Evolutionary conservation across 179 eudicot species (phyloP).

Genomic region (Vitellaria paradoxa): DNA sequence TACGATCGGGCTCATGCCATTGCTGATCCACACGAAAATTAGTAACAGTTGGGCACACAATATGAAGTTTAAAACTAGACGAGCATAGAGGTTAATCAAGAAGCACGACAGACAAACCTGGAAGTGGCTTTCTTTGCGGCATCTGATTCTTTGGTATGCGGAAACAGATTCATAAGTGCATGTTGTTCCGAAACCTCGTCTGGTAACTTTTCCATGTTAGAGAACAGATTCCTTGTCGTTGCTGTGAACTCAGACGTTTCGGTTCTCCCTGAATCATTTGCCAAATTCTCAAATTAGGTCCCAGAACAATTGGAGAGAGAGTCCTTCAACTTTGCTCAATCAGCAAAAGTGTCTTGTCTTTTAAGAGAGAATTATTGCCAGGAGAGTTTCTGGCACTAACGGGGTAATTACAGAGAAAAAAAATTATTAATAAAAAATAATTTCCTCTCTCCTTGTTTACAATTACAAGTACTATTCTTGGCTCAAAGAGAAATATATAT

Average conservation of each 20-base stretch:
- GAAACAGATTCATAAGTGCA: constrained; percentile 21
- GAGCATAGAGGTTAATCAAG: background rate
- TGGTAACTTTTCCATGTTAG: constrained; percentile 3
- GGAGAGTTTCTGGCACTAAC: too few species aligned
- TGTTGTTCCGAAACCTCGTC: background rate
- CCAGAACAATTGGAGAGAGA: background rate
- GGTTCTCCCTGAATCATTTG: constrained; percentile 12
- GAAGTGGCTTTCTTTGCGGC: background rate
- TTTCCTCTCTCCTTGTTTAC: too few species aligned
- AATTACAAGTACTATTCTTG: too few species aligned
- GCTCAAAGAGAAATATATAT: too few species aligned
- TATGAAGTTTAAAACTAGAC: too few species aligned
- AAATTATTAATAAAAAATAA: too few species aligned
- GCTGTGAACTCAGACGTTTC: background rate
- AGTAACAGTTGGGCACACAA: too few species aligned
- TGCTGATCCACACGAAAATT: too few species aligned
- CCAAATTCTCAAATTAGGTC: background rate
- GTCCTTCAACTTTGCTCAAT: too few species aligned
- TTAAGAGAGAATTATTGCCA: too few species aligned
- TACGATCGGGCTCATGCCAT: background rate
- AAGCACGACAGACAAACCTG: constrained; percentile 14
- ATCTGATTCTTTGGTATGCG: constrained; percentile 17
- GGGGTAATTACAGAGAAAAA: too few species aligned
- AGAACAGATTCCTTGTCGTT: constrained; percentile 5
- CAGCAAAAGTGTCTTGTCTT: too few species aligned